Base-by-base conservation (phyloP, 106 monocot species). In the Cymbidium sinense region DNA sequence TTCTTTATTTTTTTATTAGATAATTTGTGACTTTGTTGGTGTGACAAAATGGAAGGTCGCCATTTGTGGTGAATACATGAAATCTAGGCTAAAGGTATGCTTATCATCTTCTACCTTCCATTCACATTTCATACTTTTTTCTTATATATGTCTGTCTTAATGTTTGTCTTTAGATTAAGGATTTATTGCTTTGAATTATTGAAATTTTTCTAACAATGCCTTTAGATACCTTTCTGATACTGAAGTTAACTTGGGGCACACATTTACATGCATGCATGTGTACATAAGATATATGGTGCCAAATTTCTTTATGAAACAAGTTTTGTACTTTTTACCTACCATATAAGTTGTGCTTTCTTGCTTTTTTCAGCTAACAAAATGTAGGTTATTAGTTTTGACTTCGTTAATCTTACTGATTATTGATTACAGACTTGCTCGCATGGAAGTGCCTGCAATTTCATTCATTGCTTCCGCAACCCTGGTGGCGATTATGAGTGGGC, bases 401-500 rank as follows among this genome's bases (percentile, higher is more conserved):
- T 67, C 17, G 33, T 67, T 23, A 20, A 44, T 67, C 30, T 33
- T 67, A 67, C 67, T 67, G 67, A 31, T 31, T 67, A 31, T 31
- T 67, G 29, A 5, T 67, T 31, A 34, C 84, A 99, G 99, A 93
- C 86, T 31, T 99, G 99, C 74, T 95, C 95, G 30, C 92, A 78
- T 77, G 99, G 99, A 86, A 89, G 78, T 84, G 82, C 94, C 41
- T 99, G 99, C 80, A 99, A 99, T 85, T 99, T 99, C 77, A 87
- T 99, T 70, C 99, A 99, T 50, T 99, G 99, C 77, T 99, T 99
- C 77, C 88, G 89, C 62, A 99, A 99, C 43, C 99, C 99, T 82
- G 95, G 99, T 75, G 99, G 99, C 28, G 99, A 95, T 67, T 99
- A 99, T 84, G 99, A 99, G 70, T 99, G 99, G 99, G 95, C 99